Conservation (phyloP, 177 flowering plant genomes). For the Vitis hybrid region DNA sequence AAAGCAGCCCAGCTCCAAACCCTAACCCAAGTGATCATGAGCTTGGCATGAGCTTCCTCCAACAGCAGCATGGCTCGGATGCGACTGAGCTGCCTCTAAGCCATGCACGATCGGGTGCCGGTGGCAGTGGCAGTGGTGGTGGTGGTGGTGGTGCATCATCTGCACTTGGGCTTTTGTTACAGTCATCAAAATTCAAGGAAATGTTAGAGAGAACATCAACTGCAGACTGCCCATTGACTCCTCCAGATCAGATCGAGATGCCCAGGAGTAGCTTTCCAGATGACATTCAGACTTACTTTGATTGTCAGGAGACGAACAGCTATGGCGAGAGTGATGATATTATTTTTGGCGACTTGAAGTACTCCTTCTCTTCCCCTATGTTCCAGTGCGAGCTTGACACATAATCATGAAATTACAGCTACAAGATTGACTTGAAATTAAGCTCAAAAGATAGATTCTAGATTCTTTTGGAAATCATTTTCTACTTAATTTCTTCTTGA, state of each 20-base stretch:
- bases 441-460: background rate
- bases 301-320: slow-evolving; percentile 39
- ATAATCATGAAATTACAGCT: background rate
- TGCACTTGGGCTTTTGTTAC: slow-evolving; percentile 56
- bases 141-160: slow-evolving; percentile 32
- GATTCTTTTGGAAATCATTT: background rate
- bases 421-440: too few species aligned
- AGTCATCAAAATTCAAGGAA: slow-evolving; percentile 69
- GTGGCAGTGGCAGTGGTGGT: background rate
- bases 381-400: slow-evolving; percentile 38
- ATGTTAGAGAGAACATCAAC: slow-evolving; percentile 55
- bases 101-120: background rate
- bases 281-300: slow-evolving; percentile 66
- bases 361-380: slow-evolving; percentile 39
- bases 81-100: background rate
- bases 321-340: slow-evolving; percentile 41
- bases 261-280: slow-evolving; percentile 57
- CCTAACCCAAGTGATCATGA: slow-evolving; percentile 11
- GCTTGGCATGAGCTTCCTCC: slow-evolving; percentile 15
- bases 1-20: slow-evolving; percentile 5
- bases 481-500: too few species aligned
- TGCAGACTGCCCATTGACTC: slow-evolving; percentile 28
- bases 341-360: slow-evolving; percentile 49
- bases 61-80: slow-evolving; percentile 8
- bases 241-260: slow-evolving; percentile 32